Evolutionary conservation across 805 yeast genomes (phyloP).

Genomic region (Cyberlindnera amylophila): DNA sequence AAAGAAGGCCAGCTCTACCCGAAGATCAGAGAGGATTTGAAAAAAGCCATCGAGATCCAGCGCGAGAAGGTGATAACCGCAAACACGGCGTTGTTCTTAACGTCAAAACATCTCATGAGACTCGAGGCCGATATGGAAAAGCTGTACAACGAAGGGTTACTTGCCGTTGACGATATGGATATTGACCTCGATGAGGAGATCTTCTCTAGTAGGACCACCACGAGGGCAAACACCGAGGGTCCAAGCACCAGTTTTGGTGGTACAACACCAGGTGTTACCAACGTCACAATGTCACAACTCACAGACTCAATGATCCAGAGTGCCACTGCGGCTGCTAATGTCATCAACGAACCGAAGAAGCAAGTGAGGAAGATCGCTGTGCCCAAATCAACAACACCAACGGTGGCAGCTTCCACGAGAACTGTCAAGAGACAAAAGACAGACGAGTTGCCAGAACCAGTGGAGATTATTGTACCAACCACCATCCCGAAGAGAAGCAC

Average conservation of each 20-base stretch:
- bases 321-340: slow-evolving; percentile 9
- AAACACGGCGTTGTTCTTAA: slow-evolving; percentile 75
- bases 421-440: slow-evolving; percentile 22
- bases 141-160: slow-evolving; percentile 75
- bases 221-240: slow-evolving; percentile 29
- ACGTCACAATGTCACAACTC: slow-evolving; percentile 2
- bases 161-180: slow-evolving; percentile 47
- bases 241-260: neutral
- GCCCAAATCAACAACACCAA: slow-evolving; percentile 17
- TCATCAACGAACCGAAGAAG: neutral
- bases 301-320: slow-evolving; percentile 8
- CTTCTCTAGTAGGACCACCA: slow-evolving; percentile 29
- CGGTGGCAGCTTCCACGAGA: slow-evolving; percentile 7
- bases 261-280: neutral
- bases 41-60: slow-evolving; percentile 57
- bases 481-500: neutral
- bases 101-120: slow-evolving; percentile 68
- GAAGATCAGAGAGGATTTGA: slow-evolving; percentile 67
- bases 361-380: slow-evolving; percentile 8
- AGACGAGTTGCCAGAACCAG: slow-evolving; percentile 22
- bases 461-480: slow-evolving; percentile 1
- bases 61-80: slow-evolving; percentile 75
- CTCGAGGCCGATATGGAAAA: slow-evolving; percentile 73
- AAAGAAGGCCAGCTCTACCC: slow-evolving; percentile 66
- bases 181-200: slow-evolving; percentile 31